Percentiles rank a stretch among this genome's conserved stretches.
Evolutionary conservation across 108 stramenopile genomes (phyloP).

Genomic region (Cyclotella cryptica): DNA sequence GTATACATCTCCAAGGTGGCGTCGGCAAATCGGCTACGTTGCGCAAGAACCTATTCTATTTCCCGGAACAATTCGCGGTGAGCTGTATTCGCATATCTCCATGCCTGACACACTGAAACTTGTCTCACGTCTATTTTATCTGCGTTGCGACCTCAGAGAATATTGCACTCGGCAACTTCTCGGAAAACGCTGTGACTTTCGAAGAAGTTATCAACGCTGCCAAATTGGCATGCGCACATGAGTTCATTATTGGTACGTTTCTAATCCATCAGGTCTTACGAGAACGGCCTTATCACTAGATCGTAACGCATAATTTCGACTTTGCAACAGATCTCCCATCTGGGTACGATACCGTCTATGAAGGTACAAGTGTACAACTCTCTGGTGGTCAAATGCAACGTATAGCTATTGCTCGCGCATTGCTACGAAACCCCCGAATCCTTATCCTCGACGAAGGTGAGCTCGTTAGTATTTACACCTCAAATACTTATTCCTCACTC

Average conservation of each 20-base stretch:
- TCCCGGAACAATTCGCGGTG: slow-evolving; percentile 62
- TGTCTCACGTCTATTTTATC: neutral
- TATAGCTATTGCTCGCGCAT: slow-evolving; percentile 61
- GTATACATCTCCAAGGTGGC: slow-evolving; percentile 33
- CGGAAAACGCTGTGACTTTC: slow-evolving; percentile 35
- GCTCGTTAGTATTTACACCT: neutral
- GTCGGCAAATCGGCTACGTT: slow-evolving; percentile 64
- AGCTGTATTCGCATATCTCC: neutral
- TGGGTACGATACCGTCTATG: slow-evolving; percentile 74
- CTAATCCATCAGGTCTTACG: no score
- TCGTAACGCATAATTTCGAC: neutral
- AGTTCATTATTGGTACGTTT: slow-evolving; percentile 54
- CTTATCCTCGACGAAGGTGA: slow-evolving; percentile 49
- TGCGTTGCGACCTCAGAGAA: slow-evolving; percentile 52
- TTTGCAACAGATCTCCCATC: slow-evolving; percentile 47
- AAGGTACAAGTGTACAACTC: slow-evolving; percentile 69
- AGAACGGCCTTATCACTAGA: neutral
- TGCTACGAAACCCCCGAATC: slow-evolving; percentile 45
- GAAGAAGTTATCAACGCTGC: slow-evolving; percentile 66
- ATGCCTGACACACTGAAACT: neutral
- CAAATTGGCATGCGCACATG: slow-evolving; percentile 62
- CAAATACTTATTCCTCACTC: no score
- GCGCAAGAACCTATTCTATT: slow-evolving; percentile 73
- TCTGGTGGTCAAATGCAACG: slow-evolving; percentile 75
- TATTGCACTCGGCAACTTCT: slow-evolving; percentile 65